A percentile compares a stretch with the other conserved stretches of the same genome.
Evolutionary conservation across 2,329 filamentous ascomycete species (phyloP).

Genomic region (Hypoxylon sp.): DNA sequence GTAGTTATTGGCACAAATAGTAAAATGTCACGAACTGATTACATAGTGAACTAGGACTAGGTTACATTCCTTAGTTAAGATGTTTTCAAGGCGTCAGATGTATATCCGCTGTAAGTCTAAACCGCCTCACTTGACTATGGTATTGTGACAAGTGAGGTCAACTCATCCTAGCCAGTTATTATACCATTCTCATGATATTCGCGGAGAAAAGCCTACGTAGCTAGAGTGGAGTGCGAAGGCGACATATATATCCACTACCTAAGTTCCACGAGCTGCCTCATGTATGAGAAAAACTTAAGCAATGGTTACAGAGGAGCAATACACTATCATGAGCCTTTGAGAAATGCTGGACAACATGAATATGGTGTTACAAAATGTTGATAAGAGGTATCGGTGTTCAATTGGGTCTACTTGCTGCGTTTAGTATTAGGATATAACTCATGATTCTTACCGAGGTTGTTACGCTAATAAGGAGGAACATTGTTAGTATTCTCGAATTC

Average conservation of each 20-base stretch:
- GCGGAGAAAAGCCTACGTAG: background rate
- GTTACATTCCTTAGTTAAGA: no score
- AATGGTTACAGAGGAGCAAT: background rate
- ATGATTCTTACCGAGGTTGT: background rate
- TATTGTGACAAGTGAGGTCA: no score
- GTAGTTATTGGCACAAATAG: no score
- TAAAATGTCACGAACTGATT: no score
- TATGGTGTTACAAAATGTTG: background rate
- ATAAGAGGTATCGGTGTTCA: no score
- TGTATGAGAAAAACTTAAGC: background rate
- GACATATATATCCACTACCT: no score
- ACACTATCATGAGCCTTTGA: background rate
- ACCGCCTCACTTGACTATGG: no score
- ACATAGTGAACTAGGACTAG: no score
- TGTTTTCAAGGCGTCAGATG: no score
- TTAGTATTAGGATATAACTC: no score
- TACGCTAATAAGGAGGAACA: background rate
- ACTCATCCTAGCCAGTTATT: background rate
- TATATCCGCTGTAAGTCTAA: no score
- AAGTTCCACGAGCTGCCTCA: background rate
- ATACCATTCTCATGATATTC: background rate
- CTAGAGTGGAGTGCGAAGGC: background rate
- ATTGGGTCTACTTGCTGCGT: no score
- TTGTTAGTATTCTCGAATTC: background rate
- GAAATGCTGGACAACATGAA: background rate